These are phyloP conservation scores for Tilletia walkeri DNA, from an alignment of 1,284 basidiomycete genomes.

Conservation along the genomic window DNA sequence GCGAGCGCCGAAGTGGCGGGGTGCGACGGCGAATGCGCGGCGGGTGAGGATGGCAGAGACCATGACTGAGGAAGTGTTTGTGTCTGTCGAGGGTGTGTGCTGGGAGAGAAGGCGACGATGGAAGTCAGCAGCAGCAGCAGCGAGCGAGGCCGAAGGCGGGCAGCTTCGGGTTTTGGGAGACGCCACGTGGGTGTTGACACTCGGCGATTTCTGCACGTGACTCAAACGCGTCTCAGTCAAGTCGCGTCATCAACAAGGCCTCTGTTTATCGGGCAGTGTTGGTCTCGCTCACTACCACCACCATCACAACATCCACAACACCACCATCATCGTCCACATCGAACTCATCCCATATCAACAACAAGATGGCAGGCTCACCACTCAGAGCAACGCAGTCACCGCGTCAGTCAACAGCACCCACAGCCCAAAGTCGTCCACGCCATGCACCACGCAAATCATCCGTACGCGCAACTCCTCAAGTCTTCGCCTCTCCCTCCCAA, in stretches of 20 bases:
- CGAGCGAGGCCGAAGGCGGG: not conserved
- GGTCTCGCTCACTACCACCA: not conserved
- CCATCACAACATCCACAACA: not conserved
- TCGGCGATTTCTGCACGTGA: not conserved
- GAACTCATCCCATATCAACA: not conserved
- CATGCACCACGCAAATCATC: slow-evolving; percentile 8
- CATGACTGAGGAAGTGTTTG: not conserved
- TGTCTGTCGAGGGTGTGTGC: not conserved
- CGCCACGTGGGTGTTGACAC: not conserved
- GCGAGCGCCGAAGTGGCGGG: slow-evolving; percentile 21
- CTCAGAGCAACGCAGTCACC: not conserved
- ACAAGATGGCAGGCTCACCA: not conserved
- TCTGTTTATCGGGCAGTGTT: not conserved
- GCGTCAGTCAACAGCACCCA: not conserved
- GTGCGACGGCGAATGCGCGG: slow-evolving; percentile 14
- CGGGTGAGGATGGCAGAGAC: slow-evolving; percentile 14
- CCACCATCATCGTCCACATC: not conserved
- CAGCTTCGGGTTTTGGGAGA: not conserved
- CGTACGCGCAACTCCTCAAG: slow-evolving; percentile 8
- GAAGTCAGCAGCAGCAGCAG: not conserved
- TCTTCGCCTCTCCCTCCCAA: slow-evolving; percentile 17
- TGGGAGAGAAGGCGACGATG: not conserved
- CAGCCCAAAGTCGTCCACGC: not conserved
- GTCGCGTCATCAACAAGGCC: slow-evolving; percentile 14
- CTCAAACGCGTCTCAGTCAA: not conserved